Percentiles rank a stretch among this genome's conserved stretches.
Evolutionary conservation across 140 eudicot species (phyloP).

Genomic region (Oenanthe javanica): DNA sequence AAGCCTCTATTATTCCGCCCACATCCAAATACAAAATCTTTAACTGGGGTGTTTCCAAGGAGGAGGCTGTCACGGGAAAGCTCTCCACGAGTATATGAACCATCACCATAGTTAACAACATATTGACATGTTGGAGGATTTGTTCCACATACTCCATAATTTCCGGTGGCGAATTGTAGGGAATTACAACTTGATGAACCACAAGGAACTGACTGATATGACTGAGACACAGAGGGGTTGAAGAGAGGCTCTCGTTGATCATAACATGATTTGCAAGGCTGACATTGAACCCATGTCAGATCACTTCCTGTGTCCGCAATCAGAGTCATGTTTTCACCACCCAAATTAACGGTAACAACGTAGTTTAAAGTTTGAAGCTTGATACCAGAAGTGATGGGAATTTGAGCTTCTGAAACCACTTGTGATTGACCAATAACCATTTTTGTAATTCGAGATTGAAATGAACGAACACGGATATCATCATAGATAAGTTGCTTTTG

Average conservation of each 20-base stretch:
- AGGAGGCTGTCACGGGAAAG: conserved; percentile 44
- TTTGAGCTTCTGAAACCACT: conserved; percentile 42
- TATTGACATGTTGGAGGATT: conserved; percentile 51
- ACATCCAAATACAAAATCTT: conserved; percentile 70
- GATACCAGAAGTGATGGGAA: conserved; percentile 66
- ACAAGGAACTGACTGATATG: conserved; percentile 53
- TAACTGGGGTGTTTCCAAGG: conserved; percentile 41
- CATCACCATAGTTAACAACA: conserved; percentile 74
- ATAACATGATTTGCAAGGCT: conserved; percentile 75
- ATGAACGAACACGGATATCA: conserved; percentile 44
- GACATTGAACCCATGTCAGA: conserved; percentile 88
- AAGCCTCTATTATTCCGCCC: conserved; percentile 67
- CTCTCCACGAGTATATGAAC: conserved; percentile 75
- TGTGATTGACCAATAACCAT: conserved; percentile 21
- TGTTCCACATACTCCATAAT: conserved; percentile 41
- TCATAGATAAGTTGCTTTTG: conserved; percentile 46
- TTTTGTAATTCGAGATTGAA: conserved; percentile 54
- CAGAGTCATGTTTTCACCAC: conserved; percentile 54
- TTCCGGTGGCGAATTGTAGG: conserved; percentile 60
- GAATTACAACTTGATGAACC: conserved; percentile 53
- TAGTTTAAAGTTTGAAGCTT: conserved; percentile 79
- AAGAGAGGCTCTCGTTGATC: conserved; percentile 72
- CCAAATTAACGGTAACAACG: conserved; percentile 47
- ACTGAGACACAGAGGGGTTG: conserved; percentile 53
- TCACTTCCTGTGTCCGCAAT: conserved; percentile 94